Conservation (phyloP, 1,284 basidiomycete genomes). For the Malassezia brasiliensis region DNA sequence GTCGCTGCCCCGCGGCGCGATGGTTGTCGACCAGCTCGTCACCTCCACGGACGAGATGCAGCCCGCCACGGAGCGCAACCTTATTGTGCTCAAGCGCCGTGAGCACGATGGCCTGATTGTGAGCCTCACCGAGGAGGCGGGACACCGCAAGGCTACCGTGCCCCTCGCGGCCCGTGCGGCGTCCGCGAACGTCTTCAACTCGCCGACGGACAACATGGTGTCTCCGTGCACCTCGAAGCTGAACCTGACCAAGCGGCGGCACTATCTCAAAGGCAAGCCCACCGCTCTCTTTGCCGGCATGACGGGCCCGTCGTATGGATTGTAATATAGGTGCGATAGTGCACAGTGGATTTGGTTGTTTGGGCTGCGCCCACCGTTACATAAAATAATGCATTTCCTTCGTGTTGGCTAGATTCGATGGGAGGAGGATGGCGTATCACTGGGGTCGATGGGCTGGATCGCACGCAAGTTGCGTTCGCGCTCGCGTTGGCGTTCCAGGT, state of each 20-base stretch:
- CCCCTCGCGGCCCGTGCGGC: slow-evolving; percentile 41
- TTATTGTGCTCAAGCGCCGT: slow-evolving; percentile 42
- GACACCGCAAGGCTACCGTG: slow-evolving; percentile 30
- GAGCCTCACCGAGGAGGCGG: slow-evolving; percentile 40
- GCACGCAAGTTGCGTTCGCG: slow-evolving; percentile 30
- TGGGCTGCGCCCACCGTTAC: too few relatives aligned
- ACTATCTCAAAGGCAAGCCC: slow-evolving; percentile 42
- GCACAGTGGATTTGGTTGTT: neutral
- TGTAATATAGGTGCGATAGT: neutral
- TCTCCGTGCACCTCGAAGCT: slow-evolving; percentile 46
- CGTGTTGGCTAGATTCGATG: neutral
- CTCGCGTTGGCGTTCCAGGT: slow-evolving; percentile 31
- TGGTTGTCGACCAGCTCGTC: slow-evolving; percentile 36
- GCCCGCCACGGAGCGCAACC: slow-evolving; percentile 18
- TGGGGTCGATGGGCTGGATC: slow-evolving; percentile 25
- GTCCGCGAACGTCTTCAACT: slow-evolving; percentile 38
- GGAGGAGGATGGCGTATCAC: neutral
- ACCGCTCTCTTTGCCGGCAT: slow-evolving; percentile 38
- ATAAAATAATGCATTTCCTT: too few relatives aligned
- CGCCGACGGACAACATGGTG: slow-evolving; percentile 44
- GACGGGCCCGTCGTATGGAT: neutral
- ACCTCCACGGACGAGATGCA: slow-evolving; percentile 1
- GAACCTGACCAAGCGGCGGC: slow-evolving; percentile 44
- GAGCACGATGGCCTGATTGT: slow-evolving; percentile 34
- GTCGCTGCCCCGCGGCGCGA: slow-evolving; percentile 34